Evolutionary conservation across 768 basidiomycete species (phyloP), one percentile per base, ranked within the genome.

Genomic region (Pulveroboletus frians): DNA sequence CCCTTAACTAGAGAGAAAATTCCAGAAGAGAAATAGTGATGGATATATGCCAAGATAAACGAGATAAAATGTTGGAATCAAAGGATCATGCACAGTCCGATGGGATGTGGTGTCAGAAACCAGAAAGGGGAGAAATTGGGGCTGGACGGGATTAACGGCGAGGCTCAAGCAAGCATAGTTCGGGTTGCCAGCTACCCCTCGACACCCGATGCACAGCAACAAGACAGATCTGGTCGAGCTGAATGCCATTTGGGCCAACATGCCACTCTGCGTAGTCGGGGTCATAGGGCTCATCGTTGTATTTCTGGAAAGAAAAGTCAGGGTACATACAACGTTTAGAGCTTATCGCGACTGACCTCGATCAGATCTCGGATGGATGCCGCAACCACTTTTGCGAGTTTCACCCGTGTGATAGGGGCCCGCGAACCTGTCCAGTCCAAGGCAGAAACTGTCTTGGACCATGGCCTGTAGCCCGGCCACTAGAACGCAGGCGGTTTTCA

Each of bases 381-480:
- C 8, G 87, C 87, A 14, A 88, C 77, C 47, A 82, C 87, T 61
- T 84, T 82, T 4, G 85, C 87, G 3, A 90, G 71, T 61, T 87
- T 88, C 36, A 78, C 76, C 34, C 80, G 76, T 1, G 84, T 87
- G 52, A 88, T 81, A 2, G 85, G 86, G n/a, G 76, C 76, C 20
- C 87, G 87, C 1, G 77, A 78, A 59, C 78, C 88, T 17, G 78
- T 76, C 69, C 87, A 90, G 62, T 89, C 81, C 61, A 81, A 76
- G 1, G 87, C 85, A 5, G 86, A 83, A 54, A 89, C 84, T 54
- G 88, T 86, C 52, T 85, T 76, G 55, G 78, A 80, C 83, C 82
- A 88, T 49, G 77, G 77, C 44, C 75, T 70, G 59, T 89, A 89
- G 4, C 87, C 87, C 15, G 85, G 86, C 87, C 87, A 90, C 86